Conservation (phyloP, 345 rosid species). For the Eucalyptus sp. region DNA sequence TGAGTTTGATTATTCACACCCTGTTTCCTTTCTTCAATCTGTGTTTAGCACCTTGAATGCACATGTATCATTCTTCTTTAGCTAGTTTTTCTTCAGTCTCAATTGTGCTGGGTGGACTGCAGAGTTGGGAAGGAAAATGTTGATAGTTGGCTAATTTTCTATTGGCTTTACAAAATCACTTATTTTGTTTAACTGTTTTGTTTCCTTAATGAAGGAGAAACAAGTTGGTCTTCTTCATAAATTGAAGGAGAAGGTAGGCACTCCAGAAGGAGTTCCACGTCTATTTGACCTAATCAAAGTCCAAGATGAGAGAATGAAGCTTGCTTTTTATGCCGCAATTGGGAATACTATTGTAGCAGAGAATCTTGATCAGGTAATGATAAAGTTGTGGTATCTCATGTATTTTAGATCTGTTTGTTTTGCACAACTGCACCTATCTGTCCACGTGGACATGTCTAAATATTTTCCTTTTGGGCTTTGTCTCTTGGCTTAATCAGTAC, state of each 20-base stretch:
- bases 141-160: background rate
- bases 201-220: constrained; percentile 55
- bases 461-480: background rate
- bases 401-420: background rate
- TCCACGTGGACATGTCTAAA: background rate
- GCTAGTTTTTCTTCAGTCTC: background rate
- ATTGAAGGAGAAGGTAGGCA: constrained; percentile 49
- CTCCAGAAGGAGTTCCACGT: constrained; percentile 88
- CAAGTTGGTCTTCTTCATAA: constrained; percentile 55
- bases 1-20: background rate
- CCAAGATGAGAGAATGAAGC: constrained; percentile 84
- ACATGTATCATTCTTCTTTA: background rate
- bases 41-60: background rate
- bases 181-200: background rate
- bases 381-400: background rate
- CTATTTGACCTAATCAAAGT: constrained; percentile 87
- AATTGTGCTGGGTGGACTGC: background rate
- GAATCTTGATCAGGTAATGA: constrained; percentile 84
- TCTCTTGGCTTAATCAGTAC: background rate
- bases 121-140: background rate
- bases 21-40: background rate
- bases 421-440: background rate
- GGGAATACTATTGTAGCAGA: constrained; percentile 79
- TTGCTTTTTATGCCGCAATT: constrained; percentile 81
- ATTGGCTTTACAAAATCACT: background rate